Evolutionary conservation across 805 yeast genomes (phyloP).

Genomic region (Tetrapisispora taiwanensis): DNA sequence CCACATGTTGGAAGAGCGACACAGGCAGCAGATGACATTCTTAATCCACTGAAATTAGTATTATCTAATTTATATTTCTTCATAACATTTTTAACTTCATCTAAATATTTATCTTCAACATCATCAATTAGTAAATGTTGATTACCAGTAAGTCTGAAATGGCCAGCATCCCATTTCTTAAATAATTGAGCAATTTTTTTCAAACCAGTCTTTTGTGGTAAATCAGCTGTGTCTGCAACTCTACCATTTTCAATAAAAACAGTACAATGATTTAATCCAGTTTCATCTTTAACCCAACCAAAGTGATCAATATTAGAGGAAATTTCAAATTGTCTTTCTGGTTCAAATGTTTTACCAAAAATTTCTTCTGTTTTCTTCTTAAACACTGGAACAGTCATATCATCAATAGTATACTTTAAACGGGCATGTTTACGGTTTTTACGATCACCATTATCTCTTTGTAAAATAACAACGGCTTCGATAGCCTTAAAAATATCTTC

Average conservation of each 20-base stretch:
- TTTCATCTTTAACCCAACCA: slow-evolving; percentile 88
- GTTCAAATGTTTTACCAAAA: slow-evolving; percentile 65
- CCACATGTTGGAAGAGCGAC: slow-evolving; percentile 99
- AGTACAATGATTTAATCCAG: slow-evolving; percentile 80
- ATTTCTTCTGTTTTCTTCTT: slow-evolving; percentile 72
- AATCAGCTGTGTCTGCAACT: slow-evolving; percentile 82
- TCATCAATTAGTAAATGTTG: slow-evolving; percentile 79
- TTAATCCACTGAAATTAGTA: slow-evolving; percentile 68
- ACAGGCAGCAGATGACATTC: slow-evolving; percentile 90
- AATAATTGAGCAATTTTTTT: slow-evolving; percentile 65
- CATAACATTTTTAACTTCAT: slow-evolving; percentile 51
- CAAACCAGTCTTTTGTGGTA: slow-evolving; percentile 84
- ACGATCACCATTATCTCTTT: slow-evolving; percentile 92
- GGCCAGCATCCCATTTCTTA: slow-evolving; percentile 53
- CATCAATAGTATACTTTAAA: slow-evolving; percentile 92
- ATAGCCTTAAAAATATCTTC: slow-evolving; percentile 69
- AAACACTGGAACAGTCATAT: slow-evolving; percentile 80
- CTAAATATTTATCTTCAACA: slow-evolving; percentile 59
- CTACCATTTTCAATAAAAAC: slow-evolving; percentile 94
- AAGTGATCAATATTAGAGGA: slow-evolving; percentile 83
- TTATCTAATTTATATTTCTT: slow-evolving; percentile 74
- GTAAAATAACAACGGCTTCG: slow-evolving; percentile 87
- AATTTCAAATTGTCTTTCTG: slow-evolving; percentile 63
- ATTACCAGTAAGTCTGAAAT: slow-evolving; percentile 90
- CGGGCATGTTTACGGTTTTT: slow-evolving; percentile 95